phyloP scores from a whole-genome alignment of 139 green algal species.

The Picochlorum sp. region DNA sequence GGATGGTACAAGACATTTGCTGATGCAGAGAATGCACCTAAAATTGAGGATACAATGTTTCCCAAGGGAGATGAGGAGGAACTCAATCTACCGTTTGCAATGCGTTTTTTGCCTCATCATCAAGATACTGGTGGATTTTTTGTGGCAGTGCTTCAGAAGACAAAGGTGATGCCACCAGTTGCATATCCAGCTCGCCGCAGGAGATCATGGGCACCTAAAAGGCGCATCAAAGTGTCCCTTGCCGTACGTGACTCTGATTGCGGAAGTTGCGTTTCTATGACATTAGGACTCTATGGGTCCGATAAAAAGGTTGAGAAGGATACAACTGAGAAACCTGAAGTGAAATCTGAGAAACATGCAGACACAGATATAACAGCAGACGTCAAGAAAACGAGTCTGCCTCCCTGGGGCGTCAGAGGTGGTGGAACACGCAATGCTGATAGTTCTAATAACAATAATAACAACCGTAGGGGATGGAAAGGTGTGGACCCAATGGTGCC shows the following conservation, averaged over 20 bases:
- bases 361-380: not conserved
- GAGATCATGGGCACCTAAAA: not conserved
- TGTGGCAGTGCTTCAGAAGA: slow-evolving; percentile 87
- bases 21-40: slow-evolving; percentile 33
- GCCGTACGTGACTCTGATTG: not conserved
- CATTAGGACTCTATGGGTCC: not conserved
- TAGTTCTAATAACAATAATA: not conserved
- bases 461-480: slow-evolving; percentile 4
- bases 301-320: slow-evolving; percentile 7
- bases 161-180: slow-evolving; percentile 12
- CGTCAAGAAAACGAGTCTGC: not conserved
- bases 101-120: slow-evolving; percentile 94
- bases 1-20: slow-evolving; percentile 57
- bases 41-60: slow-evolving; percentile 79
- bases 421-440: not conserved
- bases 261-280: not conserved
- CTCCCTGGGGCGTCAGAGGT: slow-evolving; percentile 1
- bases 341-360: not conserved
- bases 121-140: slow-evolving; percentile 98
- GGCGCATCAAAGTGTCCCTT: too few relatives aligned
- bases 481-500: slow-evolving; percentile 55
- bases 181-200: slow-evolving; percentile 3
- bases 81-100: slow-evolving; percentile 83
- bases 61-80: slow-evolving; percentile 37
- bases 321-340: too few relatives aligned